These are phyloP conservation scores for Aspergillus kassunensis DNA, from an alignment of 495 filamentous ascomycete genomes.

Conservation along the genomic window DNA sequence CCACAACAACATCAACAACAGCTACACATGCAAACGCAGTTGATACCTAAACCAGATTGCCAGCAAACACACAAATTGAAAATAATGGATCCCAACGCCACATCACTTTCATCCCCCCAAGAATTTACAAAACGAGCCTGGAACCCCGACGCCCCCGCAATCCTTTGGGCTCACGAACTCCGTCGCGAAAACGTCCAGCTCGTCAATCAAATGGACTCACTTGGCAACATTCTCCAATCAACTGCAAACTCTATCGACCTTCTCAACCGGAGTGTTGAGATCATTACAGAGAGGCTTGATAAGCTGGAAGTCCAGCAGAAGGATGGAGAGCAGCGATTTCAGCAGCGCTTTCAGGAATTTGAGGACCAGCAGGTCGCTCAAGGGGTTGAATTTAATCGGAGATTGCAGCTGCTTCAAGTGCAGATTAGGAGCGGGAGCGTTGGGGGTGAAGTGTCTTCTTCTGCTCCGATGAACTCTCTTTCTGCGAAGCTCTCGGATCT, in stretches of 20 bases:
- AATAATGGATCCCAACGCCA: too few relatives aligned
- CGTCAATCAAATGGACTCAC: conserved; percentile 15
- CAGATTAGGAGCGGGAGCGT: too few relatives aligned
- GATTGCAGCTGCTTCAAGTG: too few relatives aligned
- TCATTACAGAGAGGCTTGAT: too few relatives aligned
- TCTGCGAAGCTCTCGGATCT: too few relatives aligned
- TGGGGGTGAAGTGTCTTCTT: too few relatives aligned
- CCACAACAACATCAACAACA: too few relatives aligned
- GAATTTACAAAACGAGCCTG: neutral
- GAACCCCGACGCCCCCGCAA: conserved; percentile 11
- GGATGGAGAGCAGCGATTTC: conserved; percentile 3
- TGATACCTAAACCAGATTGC: too few relatives aligned
- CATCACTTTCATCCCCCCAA: neutral
- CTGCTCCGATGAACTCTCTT: too few relatives aligned
- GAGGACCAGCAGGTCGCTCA: neutral
- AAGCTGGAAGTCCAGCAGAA: neutral
- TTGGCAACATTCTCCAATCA: conserved; percentile 8
- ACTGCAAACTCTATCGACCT: conserved; percentile 2
- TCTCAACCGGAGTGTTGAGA: conserved; percentile 6
- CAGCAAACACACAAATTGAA: too few relatives aligned
- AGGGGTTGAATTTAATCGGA: too few relatives aligned
- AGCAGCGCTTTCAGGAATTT: neutral
- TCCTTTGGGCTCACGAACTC: conserved; percentile 35
- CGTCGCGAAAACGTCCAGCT: conserved; percentile 32
- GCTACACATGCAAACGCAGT: too few relatives aligned